Base-by-base conservation (phyloP, 2,329 filamentous ascomycete genomes). In the Verticillium klebahnii region DNA sequence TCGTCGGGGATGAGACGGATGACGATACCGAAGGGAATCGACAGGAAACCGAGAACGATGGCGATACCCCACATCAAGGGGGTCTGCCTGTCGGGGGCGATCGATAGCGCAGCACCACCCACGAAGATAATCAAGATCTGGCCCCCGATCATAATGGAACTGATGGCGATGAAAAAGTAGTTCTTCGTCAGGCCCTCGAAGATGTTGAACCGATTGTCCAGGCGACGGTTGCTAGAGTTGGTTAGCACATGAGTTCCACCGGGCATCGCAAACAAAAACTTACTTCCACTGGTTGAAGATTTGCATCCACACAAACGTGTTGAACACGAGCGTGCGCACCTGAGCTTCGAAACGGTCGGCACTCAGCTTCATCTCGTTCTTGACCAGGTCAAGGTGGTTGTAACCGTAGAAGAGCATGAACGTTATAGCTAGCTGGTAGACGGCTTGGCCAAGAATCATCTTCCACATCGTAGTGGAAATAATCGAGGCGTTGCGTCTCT, bases 271-370 rank as follows among this genome's bases (percentile, higher is more conserved):
- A 25, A 12, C 17, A 25, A 55, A 2, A 65, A 86, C 86, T 85
- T 82, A 88, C 86, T 98, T 98, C 85, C 96, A 91, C 72, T 96
- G 90, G 77, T 98, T 98, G 81, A 98, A 98, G 69, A 98, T 96
- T 70, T 98, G 94, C 93, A 98, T 97, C 94, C 94, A 98, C 60
- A 97, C 94, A 72, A 98, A 98, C 0, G 92, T 95, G 80, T 98
- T 98, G 84, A 98, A 98, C 8, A 98, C 91, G 57, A 98, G 83
- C 2, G 93, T 96, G 61, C 87, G 81, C 63, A 96, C 82, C 69
- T 90, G 82, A 1, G 72, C 75, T 31, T 40, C 29, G 45, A 50
- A 56, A 9, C 19, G 23, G 6, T 52, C 58, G 12, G 15, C 5
- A 15, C n/a, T 17, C 34, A 58, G 32, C 25, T 59, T 34, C 25